phyloP scores from a whole-genome alignment of 139 green algal genomes.

The Yamagishiella unicocca region DNA sequence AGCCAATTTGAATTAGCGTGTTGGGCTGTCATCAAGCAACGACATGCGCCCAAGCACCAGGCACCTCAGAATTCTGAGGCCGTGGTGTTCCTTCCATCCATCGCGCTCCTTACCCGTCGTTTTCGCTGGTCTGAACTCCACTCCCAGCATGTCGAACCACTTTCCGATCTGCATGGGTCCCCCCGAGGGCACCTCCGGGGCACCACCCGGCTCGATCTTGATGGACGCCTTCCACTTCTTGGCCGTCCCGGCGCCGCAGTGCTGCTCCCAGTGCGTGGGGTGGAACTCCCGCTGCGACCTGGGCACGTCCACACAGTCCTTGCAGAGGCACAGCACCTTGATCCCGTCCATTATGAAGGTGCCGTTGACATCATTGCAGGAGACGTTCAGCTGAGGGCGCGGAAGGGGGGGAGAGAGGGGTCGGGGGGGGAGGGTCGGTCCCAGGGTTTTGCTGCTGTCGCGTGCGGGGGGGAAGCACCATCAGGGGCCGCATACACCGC shows the following conservation, averaged over 20 bases:
- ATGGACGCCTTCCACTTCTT: conserved; percentile 90
- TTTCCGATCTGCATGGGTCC: conserved; percentile 64
- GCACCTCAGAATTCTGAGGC: too few relatives aligned
- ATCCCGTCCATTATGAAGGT: conserved; percentile 58
- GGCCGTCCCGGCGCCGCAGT: conserved; percentile 67
- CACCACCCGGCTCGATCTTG: conserved; percentile 60
- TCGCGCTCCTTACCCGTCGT: conserved; percentile 39
- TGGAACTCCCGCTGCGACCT: conserved; percentile 13
- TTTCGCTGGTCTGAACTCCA: conserved; percentile 55
- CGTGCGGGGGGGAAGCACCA: too few relatives aligned
- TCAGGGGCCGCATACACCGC: too few relatives aligned
- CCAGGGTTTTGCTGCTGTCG: too few relatives aligned
- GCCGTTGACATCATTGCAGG: conserved; percentile 62
- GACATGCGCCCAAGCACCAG: too few relatives aligned
- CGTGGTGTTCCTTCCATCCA: too few relatives aligned
- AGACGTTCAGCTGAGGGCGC: conserved; percentile 53
- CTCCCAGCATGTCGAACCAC: conserved; percentile 38
- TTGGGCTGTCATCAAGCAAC: too few relatives aligned
- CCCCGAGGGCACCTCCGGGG: conserved; percentile 48
- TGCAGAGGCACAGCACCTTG: conserved; percentile 66
- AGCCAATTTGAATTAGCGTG: too few relatives aligned
- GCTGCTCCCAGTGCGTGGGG: conserved; percentile 70
- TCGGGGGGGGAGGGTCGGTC: background rate
- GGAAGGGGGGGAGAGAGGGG: background rate
- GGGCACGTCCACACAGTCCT: conserved; percentile 45